Evolutionary conservation across 176 grass and related monocot species (phyloP).

Genomic region (Saccharum spontaneum): DNA sequence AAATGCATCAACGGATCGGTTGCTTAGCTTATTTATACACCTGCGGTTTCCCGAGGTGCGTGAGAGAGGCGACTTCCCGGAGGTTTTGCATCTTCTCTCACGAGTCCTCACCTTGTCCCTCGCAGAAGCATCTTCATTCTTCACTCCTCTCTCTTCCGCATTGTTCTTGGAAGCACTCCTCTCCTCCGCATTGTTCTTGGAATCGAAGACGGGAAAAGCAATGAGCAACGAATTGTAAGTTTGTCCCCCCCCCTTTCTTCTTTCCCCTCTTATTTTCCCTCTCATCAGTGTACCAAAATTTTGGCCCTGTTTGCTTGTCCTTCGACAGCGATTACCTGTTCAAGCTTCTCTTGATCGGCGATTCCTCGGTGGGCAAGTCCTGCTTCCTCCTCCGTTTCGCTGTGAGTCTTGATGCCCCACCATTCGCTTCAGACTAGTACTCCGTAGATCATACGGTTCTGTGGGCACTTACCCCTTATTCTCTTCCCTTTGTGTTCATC

Average conservation of each 20-base stretch:
- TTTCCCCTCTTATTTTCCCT: neutral
- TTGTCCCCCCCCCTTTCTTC: neutral
- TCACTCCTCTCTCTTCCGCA: neutral
- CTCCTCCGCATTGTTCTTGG: neutral
- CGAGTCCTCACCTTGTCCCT: neutral
- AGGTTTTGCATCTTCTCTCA: neutral
- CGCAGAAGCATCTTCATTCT: neutral
- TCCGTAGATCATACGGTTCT: neutral
- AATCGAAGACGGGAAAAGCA: neutral
- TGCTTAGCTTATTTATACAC: neutral
- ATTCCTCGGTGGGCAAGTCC: conserved; percentile 81
- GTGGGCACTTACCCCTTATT: neutral
- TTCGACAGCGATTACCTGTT: conserved; percentile 66
- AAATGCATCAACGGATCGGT: neutral
- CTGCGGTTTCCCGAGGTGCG: neutral
- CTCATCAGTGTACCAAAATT: neutral
- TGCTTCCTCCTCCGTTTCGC: conserved; percentile 77
- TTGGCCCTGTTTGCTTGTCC: neutral
- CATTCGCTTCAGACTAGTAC: neutral
- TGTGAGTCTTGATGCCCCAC: conserved; percentile 30
- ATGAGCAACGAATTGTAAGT: conserved; percentile 70
- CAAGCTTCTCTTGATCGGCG: conserved; percentile 84
- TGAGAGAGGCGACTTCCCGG: neutral
- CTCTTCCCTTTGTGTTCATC: conserved; percentile 5
- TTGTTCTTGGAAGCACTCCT: neutral